Evolutionary conservation across 257 asterid genomes (phyloP).

Genomic region (Salvia hispanica): DNA sequence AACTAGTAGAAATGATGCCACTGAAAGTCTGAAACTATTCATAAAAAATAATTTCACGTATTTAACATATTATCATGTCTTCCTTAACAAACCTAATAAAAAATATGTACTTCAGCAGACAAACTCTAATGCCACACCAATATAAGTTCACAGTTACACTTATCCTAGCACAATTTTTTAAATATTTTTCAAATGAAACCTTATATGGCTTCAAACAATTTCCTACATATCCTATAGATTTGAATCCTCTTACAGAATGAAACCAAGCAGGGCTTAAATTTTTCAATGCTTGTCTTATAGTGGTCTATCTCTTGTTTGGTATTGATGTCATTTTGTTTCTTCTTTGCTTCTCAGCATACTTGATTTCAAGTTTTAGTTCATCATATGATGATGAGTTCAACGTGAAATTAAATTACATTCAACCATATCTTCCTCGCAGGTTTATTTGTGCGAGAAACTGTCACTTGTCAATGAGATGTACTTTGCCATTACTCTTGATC

Average conservation of each 20-base stretch:
- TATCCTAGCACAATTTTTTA: too few relatives aligned
- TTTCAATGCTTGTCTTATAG: background rate
- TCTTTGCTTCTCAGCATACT: background rate
- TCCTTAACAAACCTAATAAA: too few relatives aligned
- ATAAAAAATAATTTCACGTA: too few relatives aligned
- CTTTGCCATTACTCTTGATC: slow-evolving; percentile 97
- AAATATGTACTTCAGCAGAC: too few relatives aligned
- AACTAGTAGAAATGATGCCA: too few relatives aligned
- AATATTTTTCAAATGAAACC: too few relatives aligned
- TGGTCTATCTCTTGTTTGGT: slow-evolving; percentile 1
- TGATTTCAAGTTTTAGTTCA: background rate
- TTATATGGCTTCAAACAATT: too few relatives aligned
- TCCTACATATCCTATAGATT: too few relatives aligned
- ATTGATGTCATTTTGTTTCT: slow-evolving; percentile 6
- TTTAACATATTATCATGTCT: too few relatives aligned
- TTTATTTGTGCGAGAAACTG: slow-evolving; percentile 87
- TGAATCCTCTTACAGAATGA: slow-evolving; percentile 4
- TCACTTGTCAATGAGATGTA: slow-evolving; percentile 99
- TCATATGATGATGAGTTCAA: slow-evolving; percentile 14
- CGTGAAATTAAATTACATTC: background rate
- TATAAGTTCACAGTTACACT: too few relatives aligned
- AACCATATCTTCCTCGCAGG: slow-evolving; percentile 48
- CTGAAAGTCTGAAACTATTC: too few relatives aligned
- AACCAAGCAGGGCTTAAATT: background rate
- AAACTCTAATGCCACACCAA: too few relatives aligned